Base-by-base conservation (phyloP, 176 grass and related monocot genomes). In the Phyllostachys edulis region DNA sequence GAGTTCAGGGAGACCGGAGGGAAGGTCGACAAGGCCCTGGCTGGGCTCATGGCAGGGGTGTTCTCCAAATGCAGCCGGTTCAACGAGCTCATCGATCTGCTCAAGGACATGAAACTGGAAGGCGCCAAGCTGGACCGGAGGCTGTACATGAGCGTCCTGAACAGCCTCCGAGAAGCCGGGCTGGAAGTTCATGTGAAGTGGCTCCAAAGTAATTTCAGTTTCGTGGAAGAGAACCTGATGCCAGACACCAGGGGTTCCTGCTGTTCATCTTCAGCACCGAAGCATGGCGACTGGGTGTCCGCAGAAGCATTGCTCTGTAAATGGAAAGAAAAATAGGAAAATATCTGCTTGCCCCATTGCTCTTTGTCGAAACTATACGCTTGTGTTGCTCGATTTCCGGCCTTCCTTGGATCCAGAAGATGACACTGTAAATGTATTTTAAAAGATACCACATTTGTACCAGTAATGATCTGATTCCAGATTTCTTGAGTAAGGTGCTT, bases 31-130 rank as follows among this genome's bases (percentile, higher is more conserved):
- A 93, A 29, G 63, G 80, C 88, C 41, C 56, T 98, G 79, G 87
- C 87, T 2, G 93, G 89, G 16, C 92, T 95, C 64, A 93, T 98
- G 93, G 87, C 87, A 4, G 93, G 93, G 32, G 96, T 95, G 67
- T 83, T 93, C 27, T 93, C 91, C 26, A 95, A 91, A 67, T 56
- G 76, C 74, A 93, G 80, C 70, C 80, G 87, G 1, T 90, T 92
- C 69, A 84, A 95, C 65, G 96, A 98, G 78, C 76, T 98, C 71
- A 89, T 95, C 72, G 80, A 92, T 65, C 81, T 95, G 42, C 83
- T 98, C 24, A 86, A 81, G 73, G 91, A 91, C 18, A 88, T 95
- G 71, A 80, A 94, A 47, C 18, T 21, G 51, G 75, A 89, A 5
- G 88, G 40, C 38, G 90, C 57, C 18, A 87, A 71, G 73, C 69